Evolutionary conservation across 1,284 basidiomycete species (phyloP), one percentile per base, ranked within the genome.

Genomic region (Irpex sp.): DNA sequence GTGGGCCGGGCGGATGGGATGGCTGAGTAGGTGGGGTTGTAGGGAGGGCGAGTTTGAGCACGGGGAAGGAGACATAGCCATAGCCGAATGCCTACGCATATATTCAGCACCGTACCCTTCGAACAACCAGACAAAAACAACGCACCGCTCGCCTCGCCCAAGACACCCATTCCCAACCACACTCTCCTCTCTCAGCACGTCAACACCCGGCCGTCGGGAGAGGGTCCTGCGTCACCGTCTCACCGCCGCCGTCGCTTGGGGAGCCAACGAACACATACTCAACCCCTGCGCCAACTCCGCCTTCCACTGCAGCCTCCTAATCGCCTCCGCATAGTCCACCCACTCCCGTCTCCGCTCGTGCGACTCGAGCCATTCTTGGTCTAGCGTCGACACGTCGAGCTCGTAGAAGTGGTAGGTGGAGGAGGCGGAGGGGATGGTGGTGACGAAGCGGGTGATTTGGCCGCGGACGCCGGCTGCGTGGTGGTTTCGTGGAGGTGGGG

Each of bases 341-440:
- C 90, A 93, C 77, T 93, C 91, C 70, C 91, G 78, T 72, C 79
- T 79, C 65, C 91, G 84, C 77, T 93, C 90, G 67, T 85, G 80
- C 69, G 83, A 79, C 73, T 93, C 91, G 65, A 90, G 78, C 91
- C 91, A 93, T 63, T 89, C 86, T 66, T 83, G 79, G 67, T 92
- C 91, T 61, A 93, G 82, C 58, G 77, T 78, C 21, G 83, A 78
- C 47, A 93, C 91, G 75, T 93, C 91, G 69, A 93, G 83, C 75
- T 93, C 92, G 78, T 89, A 93, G 68, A 93, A 93, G 77, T 93
- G 91, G 76, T 93, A 93, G 50, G 86, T 93, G 62, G 89, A 84
- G 58, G 89, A 85, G 49, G 87, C 83, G 57, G 88, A 85, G 64
- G 87, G 83, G 75, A 92, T 90, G 55, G 90, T 93, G 61, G 84